Evolutionary conservation across 208 protist species (phyloP).

Genomic region (Balamuthia mandrillaris): DNA sequence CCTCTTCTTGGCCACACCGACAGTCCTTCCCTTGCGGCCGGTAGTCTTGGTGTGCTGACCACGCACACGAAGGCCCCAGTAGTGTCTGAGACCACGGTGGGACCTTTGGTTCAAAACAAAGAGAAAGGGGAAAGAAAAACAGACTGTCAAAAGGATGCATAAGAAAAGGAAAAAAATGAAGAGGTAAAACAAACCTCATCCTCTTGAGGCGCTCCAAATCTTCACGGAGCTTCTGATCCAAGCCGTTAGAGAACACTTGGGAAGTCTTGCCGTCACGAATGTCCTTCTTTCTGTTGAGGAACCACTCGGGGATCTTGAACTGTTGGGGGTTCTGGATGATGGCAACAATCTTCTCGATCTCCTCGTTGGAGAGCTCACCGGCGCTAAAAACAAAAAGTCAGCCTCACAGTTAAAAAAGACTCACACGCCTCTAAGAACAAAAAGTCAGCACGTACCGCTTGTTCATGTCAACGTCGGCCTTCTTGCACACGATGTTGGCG

Average conservation of each 20-base stretch:
- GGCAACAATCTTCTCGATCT: conserved; percentile 95
- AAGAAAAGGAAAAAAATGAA: conserved; percentile 9
- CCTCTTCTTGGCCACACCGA: conserved; percentile 88
- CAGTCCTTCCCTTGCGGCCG: conserved; percentile 90
- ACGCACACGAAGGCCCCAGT: conserved; percentile 96
- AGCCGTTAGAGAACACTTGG: conserved; percentile 93
- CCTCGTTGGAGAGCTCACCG: conserved; percentile 75
- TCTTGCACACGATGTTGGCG: conserved; percentile 97
- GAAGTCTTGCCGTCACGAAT: conserved; percentile 95
- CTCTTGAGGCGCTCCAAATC: conserved; percentile 99
- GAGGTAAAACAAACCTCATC: conserved; percentile 78
- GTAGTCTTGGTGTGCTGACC: conserved; percentile 99
- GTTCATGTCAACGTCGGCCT: conserved; percentile 95
- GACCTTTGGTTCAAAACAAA: conserved; percentile 48
- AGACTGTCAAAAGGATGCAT: neutral
- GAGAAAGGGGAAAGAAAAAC: conserved; percentile 13
- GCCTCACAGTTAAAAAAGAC: neutral
- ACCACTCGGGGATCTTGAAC: conserved; percentile 99
- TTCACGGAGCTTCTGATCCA: conserved; percentile 96
- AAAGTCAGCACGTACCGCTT: conserved; percentile 75
- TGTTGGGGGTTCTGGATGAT: conserved; percentile 95
- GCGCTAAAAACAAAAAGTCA: conserved; percentile 53
- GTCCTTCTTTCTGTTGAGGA: conserved; percentile 99
- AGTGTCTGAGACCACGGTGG: conserved; percentile 98
- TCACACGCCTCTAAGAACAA: too few relatives aligned